Conservation (phyloP, 176 grass and related monocot genomes). For the Tillandsia fasciculata region DNA sequence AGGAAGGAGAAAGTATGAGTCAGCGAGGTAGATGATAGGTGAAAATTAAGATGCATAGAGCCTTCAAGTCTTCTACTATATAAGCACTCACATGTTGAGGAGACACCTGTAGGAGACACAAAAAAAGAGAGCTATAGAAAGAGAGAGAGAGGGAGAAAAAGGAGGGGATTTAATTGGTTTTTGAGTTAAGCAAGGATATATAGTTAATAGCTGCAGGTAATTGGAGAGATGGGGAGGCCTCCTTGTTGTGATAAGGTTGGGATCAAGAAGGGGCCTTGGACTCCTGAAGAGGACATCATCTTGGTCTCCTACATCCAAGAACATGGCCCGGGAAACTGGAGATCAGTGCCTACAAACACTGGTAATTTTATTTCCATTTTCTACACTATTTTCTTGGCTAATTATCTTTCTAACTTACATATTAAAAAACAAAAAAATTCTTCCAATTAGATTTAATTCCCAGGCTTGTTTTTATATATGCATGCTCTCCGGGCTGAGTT, state of each 20-base stretch:
- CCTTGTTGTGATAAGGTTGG: conserved; percentile 77
- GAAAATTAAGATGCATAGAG: conserved; percentile 16
- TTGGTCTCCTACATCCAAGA: conserved; percentile 85
- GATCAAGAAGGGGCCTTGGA: conserved; percentile 85
- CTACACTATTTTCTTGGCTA: too few relatives aligned
- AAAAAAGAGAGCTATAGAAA: too few relatives aligned
- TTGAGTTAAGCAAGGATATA: neutral
- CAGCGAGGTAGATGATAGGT: conserved; percentile 40
- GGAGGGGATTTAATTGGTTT: neutral
- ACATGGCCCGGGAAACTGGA: conserved; percentile 78
- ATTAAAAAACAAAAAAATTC: too few relatives aligned
- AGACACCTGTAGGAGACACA: neutral
- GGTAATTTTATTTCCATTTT: conserved; percentile 8
- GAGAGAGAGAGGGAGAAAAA: neutral
- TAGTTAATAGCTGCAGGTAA: conserved; percentile 7
- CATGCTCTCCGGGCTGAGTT: too few relatives aligned
- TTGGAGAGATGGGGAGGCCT: conserved; percentile 51
- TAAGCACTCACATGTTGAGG: conserved; percentile 1
- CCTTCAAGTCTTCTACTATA: conserved; percentile 29
- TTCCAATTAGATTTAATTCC: too few relatives aligned
- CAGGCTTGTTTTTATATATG: too few relatives aligned
- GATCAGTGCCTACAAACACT: conserved; percentile 59
- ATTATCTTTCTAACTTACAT: too few relatives aligned
- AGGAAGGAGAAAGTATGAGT: neutral
- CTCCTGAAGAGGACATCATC: conserved; percentile 82